Conservation (phyloP, 2,329 filamentous ascomycete genomes). For the Epichloe amarillans region DNA sequence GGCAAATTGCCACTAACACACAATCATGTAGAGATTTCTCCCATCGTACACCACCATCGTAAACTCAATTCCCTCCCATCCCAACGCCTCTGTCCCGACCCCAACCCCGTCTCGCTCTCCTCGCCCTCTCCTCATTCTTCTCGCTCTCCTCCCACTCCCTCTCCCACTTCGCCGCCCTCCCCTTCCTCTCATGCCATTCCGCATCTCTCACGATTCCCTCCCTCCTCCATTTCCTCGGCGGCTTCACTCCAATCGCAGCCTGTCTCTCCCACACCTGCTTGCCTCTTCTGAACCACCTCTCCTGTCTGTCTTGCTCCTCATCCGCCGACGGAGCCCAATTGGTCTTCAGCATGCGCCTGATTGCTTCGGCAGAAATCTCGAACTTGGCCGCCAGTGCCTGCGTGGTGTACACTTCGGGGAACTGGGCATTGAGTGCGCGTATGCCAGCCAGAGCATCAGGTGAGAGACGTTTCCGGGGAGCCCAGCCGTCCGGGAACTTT, state of each 20-base stretch:
- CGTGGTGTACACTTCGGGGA: constrained; percentile 67
- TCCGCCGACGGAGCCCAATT: constrained; percentile 56
- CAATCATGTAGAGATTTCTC: not conserved
- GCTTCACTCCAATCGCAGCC: constrained; percentile 48
- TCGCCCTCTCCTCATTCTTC: constrained; percentile 14
- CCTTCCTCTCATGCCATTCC: constrained; percentile 24
- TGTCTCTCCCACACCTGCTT: constrained; percentile 45
- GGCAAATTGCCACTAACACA: not conserved
- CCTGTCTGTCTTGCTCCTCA: constrained; percentile 43
- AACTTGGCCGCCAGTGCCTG: constrained; percentile 63
- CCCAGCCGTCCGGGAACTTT: constrained; percentile 77
- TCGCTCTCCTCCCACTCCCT: constrained; percentile 20
- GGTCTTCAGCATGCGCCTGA: constrained; percentile 72
- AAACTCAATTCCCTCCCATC: not conserved
- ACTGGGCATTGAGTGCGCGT: constrained; percentile 63
- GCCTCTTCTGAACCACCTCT: constrained; percentile 49
- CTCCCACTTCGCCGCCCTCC: constrained; percentile 14
- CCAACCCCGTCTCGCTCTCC: constrained; percentile 5
- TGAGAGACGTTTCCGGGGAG: constrained; percentile 72
- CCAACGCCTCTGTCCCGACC: not conserved
- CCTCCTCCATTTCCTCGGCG: constrained; percentile 44
- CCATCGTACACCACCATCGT: not conserved
- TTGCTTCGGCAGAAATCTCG: constrained; percentile 72
- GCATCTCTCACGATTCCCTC: constrained; percentile 37
- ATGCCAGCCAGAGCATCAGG: constrained; percentile 89